Percentiles rank a stretch among this genome's conserved stretches.
Conservation (phyloP, 163 green algal genomes). For the Chlorella variabilis region DNA sequence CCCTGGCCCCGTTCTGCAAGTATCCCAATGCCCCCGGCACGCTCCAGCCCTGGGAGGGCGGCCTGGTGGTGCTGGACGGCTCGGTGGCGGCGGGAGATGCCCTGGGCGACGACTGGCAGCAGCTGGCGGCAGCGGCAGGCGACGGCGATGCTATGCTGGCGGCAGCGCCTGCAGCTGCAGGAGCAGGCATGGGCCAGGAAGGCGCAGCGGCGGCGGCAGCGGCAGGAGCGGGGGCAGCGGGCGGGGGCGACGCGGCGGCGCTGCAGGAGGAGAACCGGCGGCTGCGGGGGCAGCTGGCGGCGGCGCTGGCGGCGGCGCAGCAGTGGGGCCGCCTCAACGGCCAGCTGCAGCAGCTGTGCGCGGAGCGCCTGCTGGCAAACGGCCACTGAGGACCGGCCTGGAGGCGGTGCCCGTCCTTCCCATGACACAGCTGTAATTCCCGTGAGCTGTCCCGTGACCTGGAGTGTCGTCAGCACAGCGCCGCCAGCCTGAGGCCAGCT, state of each 20-base stretch:
- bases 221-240: not conserved
- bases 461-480: too few relatives aligned
- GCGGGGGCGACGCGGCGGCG: not conserved
- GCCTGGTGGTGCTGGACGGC: slow-evolving; percentile 60
- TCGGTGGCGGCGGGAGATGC: not conserved
- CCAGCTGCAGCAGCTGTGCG: slow-evolving; percentile 36
- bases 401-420: too few relatives aligned
- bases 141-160: not conserved
- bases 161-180: not conserved
- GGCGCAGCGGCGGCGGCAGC: not conserved
- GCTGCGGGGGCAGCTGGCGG: slow-evolving; percentile 36
- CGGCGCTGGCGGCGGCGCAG: slow-evolving; percentile 17
- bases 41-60: slow-evolving; percentile 59
- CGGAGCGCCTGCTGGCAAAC: slow-evolving; percentile 20
- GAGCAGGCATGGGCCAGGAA: not conserved
- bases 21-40: slow-evolving; percentile 51
- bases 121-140: not conserved
- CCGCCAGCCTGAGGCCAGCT: too few relatives aligned
- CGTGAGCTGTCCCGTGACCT: too few relatives aligned
- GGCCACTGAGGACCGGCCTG: not conserved
- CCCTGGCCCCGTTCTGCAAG: slow-evolving; percentile 72
- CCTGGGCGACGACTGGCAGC: not conserved
- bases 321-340: slow-evolving; percentile 39
- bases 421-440: too few relatives aligned
- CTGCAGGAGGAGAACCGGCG: slow-evolving; percentile 38